Evolutionary conservation across 2,329 filamentous ascomycete species (phyloP), one percentile per base, ranked within the genome.

Genomic region (Aureobasidium sp.): DNA sequence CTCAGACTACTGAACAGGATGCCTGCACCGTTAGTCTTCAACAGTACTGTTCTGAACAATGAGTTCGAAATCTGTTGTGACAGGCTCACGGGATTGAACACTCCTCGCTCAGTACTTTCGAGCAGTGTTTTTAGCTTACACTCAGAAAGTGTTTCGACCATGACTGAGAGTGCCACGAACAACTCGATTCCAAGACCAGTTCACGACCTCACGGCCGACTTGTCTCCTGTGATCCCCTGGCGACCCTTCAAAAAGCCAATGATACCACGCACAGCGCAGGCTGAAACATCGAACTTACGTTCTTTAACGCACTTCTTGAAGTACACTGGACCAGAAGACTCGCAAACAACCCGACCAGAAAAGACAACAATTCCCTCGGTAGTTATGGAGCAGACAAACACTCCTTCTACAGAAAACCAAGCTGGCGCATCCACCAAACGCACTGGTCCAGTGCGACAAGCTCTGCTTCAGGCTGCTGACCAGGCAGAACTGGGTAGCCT

Each of bases 301-400:
- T 29, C 25, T 17, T 42, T 60, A 25, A 14, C 57, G 9, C 44
- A 49, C n/a, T 60, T 60, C 14, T 8, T 60, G 15, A 60, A 60
- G 25, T 42, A 42, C 27, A 60, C 57, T 36, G 57, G 57, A 5
- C 57, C 57, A 22, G 36, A 47, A 17, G 20, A 27, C 27, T 6
- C 15, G 8, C 37, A 36, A 20, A 12, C 8, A 1, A 20, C 12
- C 14, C 22, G 15, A 47, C 15, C 29, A 31, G 31, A 25, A 22
- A 17, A n/a, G 12, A 8, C 29, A 9, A 17, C 17, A 14, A 25
- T 25, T 3, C 12, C 41, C 8, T 39, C 31, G n/a, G 5, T 8
- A 11, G 12, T 14, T 15, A 7, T 25, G 7, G 25, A 5, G 17
- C 17, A 11, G 17, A 29, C 11, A 11, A 22, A 25, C 22, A 20